These are phyloP conservation scores for Yueomyces sinensis DNA, from an alignment of 805 yeast genomes.

Conservation along the genomic window DNA sequence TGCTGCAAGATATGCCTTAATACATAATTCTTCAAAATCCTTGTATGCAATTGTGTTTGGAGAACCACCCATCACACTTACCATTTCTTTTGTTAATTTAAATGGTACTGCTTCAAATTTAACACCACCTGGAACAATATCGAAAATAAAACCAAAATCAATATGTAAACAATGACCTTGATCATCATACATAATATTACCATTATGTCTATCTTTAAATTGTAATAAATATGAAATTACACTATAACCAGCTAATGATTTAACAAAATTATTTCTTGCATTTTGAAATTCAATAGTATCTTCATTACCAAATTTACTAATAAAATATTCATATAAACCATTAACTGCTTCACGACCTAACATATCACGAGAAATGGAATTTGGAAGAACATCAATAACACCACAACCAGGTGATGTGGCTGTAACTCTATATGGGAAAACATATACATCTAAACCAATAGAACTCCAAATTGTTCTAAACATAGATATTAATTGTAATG, in stretches of 20 bases:
- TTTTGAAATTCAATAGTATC: slow-evolving; percentile 76
- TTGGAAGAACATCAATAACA: slow-evolving; percentile 93
- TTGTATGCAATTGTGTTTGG: slow-evolving; percentile 71
- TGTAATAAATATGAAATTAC: slow-evolving; percentile 82
- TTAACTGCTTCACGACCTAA: slow-evolving; percentile 97
- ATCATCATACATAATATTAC: slow-evolving; percentile 92
- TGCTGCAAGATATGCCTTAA: slow-evolving; percentile 80
- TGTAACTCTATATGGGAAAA: slow-evolving; percentile 88
- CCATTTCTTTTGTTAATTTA: slow-evolving; percentile 93
- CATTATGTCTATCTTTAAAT: slow-evolving; percentile 96
- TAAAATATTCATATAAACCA: slow-evolving; percentile 86
- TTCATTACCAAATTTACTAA: slow-evolving; percentile 90
- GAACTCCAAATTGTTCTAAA: slow-evolving; percentile 84
- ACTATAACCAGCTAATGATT: slow-evolving; percentile 89
- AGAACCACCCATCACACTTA: slow-evolving; percentile 89
- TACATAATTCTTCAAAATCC: slow-evolving; percentile 92
- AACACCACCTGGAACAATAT: slow-evolving; percentile 98
- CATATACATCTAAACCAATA: slow-evolving; percentile 80
- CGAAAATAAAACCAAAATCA: slow-evolving; percentile 97
- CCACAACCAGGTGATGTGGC: slow-evolving; percentile 99
- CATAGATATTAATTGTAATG: slow-evolving; percentile 79
- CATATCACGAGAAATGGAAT: slow-evolving; percentile 94
- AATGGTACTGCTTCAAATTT: slow-evolving; percentile 97
- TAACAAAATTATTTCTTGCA: slow-evolving; percentile 86
- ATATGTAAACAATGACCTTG: slow-evolving; percentile 92